Evolutionary conservation across 306 rosid genomes (phyloP), one percentile per base, ranked within the genome.

Genomic region (Medicago arabica): DNA sequence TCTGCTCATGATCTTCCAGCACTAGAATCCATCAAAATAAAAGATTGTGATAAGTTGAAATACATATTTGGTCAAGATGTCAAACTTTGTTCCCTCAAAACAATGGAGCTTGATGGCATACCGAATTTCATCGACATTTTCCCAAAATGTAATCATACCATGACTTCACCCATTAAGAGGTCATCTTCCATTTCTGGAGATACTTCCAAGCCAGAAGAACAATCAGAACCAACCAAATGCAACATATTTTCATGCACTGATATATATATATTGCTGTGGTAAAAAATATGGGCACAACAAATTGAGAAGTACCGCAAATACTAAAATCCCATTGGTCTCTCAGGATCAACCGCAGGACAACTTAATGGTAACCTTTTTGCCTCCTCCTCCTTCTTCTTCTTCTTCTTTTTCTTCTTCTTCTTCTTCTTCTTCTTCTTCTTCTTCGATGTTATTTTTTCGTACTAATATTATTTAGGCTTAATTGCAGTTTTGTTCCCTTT

Each of bases 61-160:
- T 63, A 15, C 69, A 74, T 74, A 47, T 74, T 74, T 61, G n/a
- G 63, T 4, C 5, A 55, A 55, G 5, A 31, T 31, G 36, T 31
- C 36, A 31, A 31, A 31, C 36, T 31, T 31, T 5, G 36, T 31
- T 31, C 36, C 36, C 5, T 31, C 36, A 31, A 0, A 31, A 4
- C 0, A 3, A 4, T 31, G 36, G 36, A 31, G 36, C 36, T 31
- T 31, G 0, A 4, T 31, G 6, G 36, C 1, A 0, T 31, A 31
- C 36, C 36, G 4, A 31, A 31, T 3, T 3, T 31, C 1, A 31
- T 31, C 4, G 36, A 31, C 36, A 31, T 31, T 31, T 31, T 31
- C 36, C 36, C 36, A 0, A 2, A 0, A 31, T 31, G 36, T 31
- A 0, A 31, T 31, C 1, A 6, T 31, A 4, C 36, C 36, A 31